phyloP scores from a whole-genome alignment of 2,329 filamentous ascomycete genomes.

The Colletotrichum sp. region DNA sequence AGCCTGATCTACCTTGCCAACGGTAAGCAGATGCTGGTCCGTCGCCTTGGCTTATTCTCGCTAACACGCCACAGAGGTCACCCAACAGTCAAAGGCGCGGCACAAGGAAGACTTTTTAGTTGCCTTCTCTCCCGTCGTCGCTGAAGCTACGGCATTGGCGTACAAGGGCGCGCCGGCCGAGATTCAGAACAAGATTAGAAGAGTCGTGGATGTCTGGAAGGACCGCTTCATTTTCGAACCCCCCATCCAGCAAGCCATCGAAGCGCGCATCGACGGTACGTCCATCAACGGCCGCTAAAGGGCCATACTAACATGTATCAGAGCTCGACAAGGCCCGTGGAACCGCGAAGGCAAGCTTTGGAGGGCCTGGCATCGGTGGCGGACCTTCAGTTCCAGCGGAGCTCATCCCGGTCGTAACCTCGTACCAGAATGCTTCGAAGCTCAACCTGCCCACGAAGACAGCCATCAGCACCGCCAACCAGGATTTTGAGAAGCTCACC shows the following conservation, averaged over 20 bases:
- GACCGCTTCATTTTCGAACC: conserved; percentile 83
- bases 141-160: conserved; percentile 86
- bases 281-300: background rate
- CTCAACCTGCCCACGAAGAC: conserved; percentile 71
- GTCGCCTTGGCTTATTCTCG: background rate
- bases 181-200: conserved; percentile 83
- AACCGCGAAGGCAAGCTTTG: conserved; percentile 54
- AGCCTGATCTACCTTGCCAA: conserved; percentile 96
- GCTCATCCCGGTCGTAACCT: conserved; percentile 74
- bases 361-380: conserved; percentile 69
- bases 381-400: conserved; percentile 72
- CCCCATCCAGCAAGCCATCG: conserved; percentile 81
- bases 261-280: conserved; percentile 79
- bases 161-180: conserved; percentile 90
- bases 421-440: conserved; percentile 78
- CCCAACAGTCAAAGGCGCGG: conserved; percentile 92
- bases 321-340: conserved; percentile 68
- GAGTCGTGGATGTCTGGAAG: conserved; percentile 95
- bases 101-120: conserved; percentile 91
- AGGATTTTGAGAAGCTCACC: conserved; percentile 85
- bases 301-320: conserved; percentile 33
- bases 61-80: conserved; percentile 72
- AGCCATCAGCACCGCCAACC: conserved; percentile 72
- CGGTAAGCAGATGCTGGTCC: conserved; percentile 57
- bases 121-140: conserved; percentile 90